Base-by-base conservation (phyloP, 1,284 basidiomycete genomes). In the Amylostereum areolatum region DNA sequence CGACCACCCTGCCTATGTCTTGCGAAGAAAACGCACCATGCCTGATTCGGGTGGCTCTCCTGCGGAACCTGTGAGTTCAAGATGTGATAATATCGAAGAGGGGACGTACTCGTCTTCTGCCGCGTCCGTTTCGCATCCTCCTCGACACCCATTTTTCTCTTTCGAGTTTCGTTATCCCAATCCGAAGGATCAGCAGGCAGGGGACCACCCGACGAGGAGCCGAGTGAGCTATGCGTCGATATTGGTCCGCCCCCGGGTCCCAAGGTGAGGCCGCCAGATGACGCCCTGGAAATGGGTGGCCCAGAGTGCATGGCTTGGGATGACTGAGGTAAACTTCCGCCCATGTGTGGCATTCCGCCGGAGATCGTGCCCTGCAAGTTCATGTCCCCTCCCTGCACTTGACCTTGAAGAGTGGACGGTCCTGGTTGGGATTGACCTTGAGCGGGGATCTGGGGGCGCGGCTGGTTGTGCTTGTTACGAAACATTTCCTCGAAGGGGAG, bases 101-200 rank as follows among this genome's bases (percentile, higher is more conserved):
- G 36, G 18, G 18, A 63, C 73, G 59, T 57, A 85, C 86, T 83
- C 57, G 75, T 86, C 69, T 81, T 87, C 64, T 82, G 76, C 58
- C 84, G 74, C 43, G 67, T 77, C 56, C 86, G 77, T 65, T 90
- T 90, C 44, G 65, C 71, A 47, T 85, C 81, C 37, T 66, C 64
- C 50, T 85, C 85, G 45, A 83, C 69, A 46, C 82, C 80, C 52
- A 82, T 66, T 61, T 87, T 89, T 55, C 88, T 72, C 62, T 90
- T 90, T 49, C 80, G 71, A 25, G 71, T 74, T 49, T 82, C 78
- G 18, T 63, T 55, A 47, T 86, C 85, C 31, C 62, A 59, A 30
- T 73, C 72, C 41, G 54, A 47, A 8, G 55, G 24, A 12, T 18
- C 18, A 18, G 18, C 18, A 18, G 18, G 18, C 18, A 18, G 18